These are phyloP conservation scores for Penicillium sp. DNA, from an alignment of 2,329 filamentous ascomycete species.

Conservation along the genomic window DNA sequence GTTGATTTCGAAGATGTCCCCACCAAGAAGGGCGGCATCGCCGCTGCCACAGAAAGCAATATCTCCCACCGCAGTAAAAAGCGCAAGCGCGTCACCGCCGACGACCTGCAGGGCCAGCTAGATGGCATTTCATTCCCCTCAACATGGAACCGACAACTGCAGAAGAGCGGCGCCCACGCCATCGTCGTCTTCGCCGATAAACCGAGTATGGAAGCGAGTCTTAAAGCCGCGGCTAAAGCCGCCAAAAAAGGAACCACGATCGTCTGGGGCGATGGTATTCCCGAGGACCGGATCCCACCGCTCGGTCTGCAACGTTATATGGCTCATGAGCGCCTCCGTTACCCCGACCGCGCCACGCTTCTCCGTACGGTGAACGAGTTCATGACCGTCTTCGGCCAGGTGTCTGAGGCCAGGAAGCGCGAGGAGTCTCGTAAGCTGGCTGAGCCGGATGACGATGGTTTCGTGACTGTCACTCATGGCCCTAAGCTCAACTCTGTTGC, in stretches of 20 bases:
- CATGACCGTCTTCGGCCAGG: constrained; percentile 72
- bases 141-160: constrained; percentile 69
- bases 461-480: constrained; percentile 83
- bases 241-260: constrained; percentile 58
- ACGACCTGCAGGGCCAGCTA: constrained; percentile 55
- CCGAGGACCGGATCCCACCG: constrained; percentile 52
- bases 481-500: constrained; percentile 70
- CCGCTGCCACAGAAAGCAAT: constrained; percentile 23
- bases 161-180: constrained; percentile 72
- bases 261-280: constrained; percentile 64
- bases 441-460: constrained; percentile 90
- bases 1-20: constrained; percentile 65
- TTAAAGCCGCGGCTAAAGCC: constrained; percentile 70
- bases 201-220: constrained; percentile 68
- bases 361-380: constrained; percentile 77
- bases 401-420: constrained; percentile 63
- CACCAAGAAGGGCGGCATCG: constrained; percentile 36
- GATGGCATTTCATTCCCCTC: constrained; percentile 63
- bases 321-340: constrained; percentile 69
- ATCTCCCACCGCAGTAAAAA: constrained; percentile 45
- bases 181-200: constrained; percentile 81
- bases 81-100: constrained; percentile 52
- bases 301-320: constrained; percentile 54
- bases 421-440: constrained; percentile 64
- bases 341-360: constrained; percentile 65